A percentile compares a stretch with the other conserved stretches of the same genome.
Evolutionary conservation across 371 early-diverging fungal genomes (phyloP).

Genomic region (Zopfochytrium polystomum): DNA sequence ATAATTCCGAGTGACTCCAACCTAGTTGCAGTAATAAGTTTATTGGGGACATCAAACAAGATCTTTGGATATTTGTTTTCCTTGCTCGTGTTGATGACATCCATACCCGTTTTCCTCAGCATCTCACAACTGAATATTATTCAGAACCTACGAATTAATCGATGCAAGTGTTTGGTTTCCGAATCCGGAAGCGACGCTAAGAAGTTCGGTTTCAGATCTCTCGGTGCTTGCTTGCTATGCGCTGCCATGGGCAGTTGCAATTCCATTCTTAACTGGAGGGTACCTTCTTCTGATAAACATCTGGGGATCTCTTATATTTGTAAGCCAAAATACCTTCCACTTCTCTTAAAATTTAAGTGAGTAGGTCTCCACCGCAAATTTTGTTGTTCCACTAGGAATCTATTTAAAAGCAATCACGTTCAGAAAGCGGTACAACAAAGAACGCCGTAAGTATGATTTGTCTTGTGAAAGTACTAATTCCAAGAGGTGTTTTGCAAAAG

Average conservation of each 20-base stretch:
- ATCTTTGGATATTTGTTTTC: conserved; percentile 31
- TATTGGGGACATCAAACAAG: conserved; percentile 15
- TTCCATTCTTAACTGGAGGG: conserved; percentile 30
- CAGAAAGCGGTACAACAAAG: conserved; percentile 27
- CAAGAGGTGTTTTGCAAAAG: too few species aligned
- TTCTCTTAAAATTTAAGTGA: too few species aligned
- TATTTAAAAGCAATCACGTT: conserved; percentile 31
- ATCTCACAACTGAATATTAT: conserved; percentile 26
- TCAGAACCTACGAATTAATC: conserved; percentile 25
- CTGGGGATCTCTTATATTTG: conserved; percentile 33
- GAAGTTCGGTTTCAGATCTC: conserved; percentile 3
- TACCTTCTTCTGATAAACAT: conserved; percentile 17
- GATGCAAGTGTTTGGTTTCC: conserved; percentile 5
- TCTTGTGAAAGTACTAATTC: not conserved
- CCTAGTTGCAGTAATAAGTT: conserved; percentile 18
- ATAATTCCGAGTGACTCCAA: conserved; percentile 22
- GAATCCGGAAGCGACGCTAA: not conserved
- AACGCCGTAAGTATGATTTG: conserved; percentile 19
- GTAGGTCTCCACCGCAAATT: conserved; percentile 31
- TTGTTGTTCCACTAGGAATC: conserved; percentile 32
- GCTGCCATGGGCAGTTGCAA: conserved; percentile 25
- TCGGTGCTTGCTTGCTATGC: conserved; percentile 5
- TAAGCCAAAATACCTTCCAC: too few species aligned
- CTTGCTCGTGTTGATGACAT: conserved; percentile 23
- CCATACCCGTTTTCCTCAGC: conserved; percentile 29